These are phyloP conservation scores for Candida smagusa DNA, from an alignment of 1,139 yeast genomes.

Conservation along the genomic window DNA sequence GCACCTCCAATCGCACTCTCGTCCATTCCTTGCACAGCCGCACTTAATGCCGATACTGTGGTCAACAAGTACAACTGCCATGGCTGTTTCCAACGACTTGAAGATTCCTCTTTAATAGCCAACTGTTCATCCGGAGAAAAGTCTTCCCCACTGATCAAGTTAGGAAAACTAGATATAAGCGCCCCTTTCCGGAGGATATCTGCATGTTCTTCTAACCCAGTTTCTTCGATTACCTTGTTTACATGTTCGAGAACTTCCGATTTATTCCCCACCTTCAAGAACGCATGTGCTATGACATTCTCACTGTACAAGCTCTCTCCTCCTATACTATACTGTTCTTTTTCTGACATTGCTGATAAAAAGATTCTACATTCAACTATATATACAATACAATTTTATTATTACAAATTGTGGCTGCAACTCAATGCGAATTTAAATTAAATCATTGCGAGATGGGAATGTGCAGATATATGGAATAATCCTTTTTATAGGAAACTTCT, in stretches of 20 bases:
- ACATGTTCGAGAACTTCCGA: constrained; percentile 4
- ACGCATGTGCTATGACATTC: constrained; percentile 4
- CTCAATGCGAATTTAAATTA: too few relatives aligned
- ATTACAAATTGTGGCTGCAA: too few relatives aligned
- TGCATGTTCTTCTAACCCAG: constrained; percentile 1
- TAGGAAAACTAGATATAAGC: constrained; percentile 3
- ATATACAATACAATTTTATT: too few relatives aligned
- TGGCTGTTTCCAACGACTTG: constrained; percentile 3
- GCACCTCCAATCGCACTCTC: constrained; percentile 18
- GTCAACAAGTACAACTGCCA: constrained; percentile 6
- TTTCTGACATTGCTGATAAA: too few relatives aligned
- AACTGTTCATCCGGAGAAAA: constrained; percentile 1
- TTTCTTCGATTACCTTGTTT: constrained; percentile 1
- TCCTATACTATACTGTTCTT: too few relatives aligned
- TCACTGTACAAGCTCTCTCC: constrained; percentile 1
- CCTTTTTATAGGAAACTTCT: too few relatives aligned
- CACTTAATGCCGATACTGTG: constrained; percentile 7
- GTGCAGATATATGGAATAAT: too few relatives aligned
- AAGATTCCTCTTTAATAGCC: constrained; percentile 1
- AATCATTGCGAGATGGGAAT: too few relatives aligned
- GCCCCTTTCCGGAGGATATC: constrained; percentile 6
- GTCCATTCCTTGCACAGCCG: constrained; percentile 14
- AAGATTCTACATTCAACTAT: too few relatives aligned
- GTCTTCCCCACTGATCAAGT: neutral
- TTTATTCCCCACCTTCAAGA: constrained; percentile 2